Percentiles rank a stretch among this genome's conserved stretches.
phyloP scores from a whole-genome alignment of 345 rosid species.

The Lumnitzera racemosa region DNA sequence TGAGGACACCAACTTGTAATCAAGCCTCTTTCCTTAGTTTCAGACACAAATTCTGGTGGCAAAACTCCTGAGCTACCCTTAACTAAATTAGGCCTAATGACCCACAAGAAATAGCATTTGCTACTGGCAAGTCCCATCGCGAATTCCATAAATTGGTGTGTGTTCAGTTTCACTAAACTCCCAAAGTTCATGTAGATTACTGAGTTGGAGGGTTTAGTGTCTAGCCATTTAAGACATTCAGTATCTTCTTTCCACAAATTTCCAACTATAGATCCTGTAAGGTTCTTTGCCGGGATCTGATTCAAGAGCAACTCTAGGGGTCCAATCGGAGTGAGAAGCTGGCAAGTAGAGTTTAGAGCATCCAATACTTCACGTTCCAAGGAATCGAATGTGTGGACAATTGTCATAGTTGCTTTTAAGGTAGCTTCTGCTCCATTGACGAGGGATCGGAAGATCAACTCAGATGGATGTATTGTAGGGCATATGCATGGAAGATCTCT shows the following conservation, averaged over 20 bases:
- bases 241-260: not conserved
- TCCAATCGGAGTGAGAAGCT: not conserved
- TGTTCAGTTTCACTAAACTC: not conserved
- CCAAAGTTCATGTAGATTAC: not conserved
- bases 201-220: not conserved
- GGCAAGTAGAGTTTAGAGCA: not conserved
- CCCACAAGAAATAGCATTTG: not conserved
- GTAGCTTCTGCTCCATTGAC: not conserved
- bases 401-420: not conserved
- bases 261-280: too few relatives aligned
- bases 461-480: too few relatives aligned
- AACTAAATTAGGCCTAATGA: not conserved
- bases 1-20: constrained; percentile 4
- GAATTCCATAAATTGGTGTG: not conserved
- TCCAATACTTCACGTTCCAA: not conserved
- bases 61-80: not conserved
- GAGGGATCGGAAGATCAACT: not conserved
- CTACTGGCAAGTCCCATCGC: not conserved
- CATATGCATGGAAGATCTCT: not conserved
- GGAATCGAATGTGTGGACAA: not conserved
- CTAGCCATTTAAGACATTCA: not conserved
- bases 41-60: not conserved
- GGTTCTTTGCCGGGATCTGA: not conserved
- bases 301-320: not conserved
- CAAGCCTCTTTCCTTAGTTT: not conserved